Evolutionary conservation across 768 basidiomycete species (phyloP), one percentile per base, ranked within the genome.

Genomic region (Kwoniella sp.): DNA sequence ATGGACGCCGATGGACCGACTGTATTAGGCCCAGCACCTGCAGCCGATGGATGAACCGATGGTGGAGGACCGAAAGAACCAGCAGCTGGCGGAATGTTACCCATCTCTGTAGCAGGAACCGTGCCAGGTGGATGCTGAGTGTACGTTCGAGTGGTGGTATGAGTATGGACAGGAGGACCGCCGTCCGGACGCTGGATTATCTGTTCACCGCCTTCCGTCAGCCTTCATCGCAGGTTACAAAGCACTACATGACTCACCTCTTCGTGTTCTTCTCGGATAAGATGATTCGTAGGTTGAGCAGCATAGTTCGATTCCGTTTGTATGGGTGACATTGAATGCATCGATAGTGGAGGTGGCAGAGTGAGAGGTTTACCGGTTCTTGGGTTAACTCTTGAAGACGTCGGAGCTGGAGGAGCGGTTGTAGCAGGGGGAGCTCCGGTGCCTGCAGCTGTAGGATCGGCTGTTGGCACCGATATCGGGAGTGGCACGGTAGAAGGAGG

Each of bases 201-300:
- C 75, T 77, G 29, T 4, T 17, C 15, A 4, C 26, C n/a, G n/a
- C n/a, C n/a, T n/a, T n/a, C n/a, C 31, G 53, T 53, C 29, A 45
- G 41, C 41, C 41, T 11, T 45, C 5, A 9, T 45, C 41, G 4
- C 8, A 30, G n/a, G 29, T 17, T 4, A 4, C 25, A 17, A 8
- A 55, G 29, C 15, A 4, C 30, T 25, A 15, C 38, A 48, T n/a
- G 26, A 65, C 75, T 69, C 62, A 74, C 75, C 67, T 77, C 75
- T 62, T 77, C 75, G 30, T 71, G 69, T 50, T 73, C 72, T 58
- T 77, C 75, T 26, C 73, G 63, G 28, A 77, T 69, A 28, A 77
- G 48, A 31, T 73, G 71, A 38, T 25, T 38, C 9, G 41, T 25
- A 20, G 72, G 63, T 47, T 48, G 65, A 51, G 64, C 68, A 7